Percentiles rank a stretch among this genome's conserved stretches.
Conservation (phyloP, 2,329 filamentous ascomycete genomes). For the Colletotrichum plurivorum region DNA sequence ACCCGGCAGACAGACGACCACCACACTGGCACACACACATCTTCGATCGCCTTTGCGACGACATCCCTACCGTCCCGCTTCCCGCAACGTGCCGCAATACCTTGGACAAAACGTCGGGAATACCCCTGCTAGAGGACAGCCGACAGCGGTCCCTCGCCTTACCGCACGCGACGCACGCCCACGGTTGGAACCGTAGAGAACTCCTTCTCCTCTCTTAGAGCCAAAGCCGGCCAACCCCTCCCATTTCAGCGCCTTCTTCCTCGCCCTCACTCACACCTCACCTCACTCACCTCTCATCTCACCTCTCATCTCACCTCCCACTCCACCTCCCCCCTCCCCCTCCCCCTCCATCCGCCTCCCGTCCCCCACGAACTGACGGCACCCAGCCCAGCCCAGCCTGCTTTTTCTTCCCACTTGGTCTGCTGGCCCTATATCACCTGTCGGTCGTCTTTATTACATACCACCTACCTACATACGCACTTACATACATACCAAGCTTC, state of each 20-base stretch:
- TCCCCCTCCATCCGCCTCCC: constrained; percentile 10
- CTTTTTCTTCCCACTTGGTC: constrained; percentile 3
- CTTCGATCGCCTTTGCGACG: constrained; percentile 28
- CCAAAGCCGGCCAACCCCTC: constrained; percentile 34
- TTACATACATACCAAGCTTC: constrained; percentile 30
- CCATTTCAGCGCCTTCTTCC: constrained; percentile 31
- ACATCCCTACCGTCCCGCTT: constrained; percentile 38
- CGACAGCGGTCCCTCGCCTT: constrained; percentile 7
- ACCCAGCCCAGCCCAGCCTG: constrained; percentile 22
- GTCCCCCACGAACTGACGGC: constrained; percentile 30
- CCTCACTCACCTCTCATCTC: not conserved
- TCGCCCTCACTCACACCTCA: constrained; percentile 1
- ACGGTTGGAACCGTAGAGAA: constrained; percentile 31
- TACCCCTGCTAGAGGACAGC: constrained; percentile 32
- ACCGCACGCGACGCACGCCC: constrained; percentile 27
- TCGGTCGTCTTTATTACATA: constrained; percentile 36
- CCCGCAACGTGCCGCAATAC: constrained; percentile 37
- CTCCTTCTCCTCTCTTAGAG: not conserved
- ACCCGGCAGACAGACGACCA: not conserved
- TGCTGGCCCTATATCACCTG: constrained; percentile 37
- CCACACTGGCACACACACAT: not conserved
- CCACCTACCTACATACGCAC: constrained; percentile 28
- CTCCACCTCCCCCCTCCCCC: not conserved
- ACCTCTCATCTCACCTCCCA: not conserved
- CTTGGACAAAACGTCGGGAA: constrained; percentile 34